These are phyloP conservation scores for Dactylis glomerata DNA, from an alignment of 176 grass and related monocot genomes.

Conservation along the genomic window DNA sequence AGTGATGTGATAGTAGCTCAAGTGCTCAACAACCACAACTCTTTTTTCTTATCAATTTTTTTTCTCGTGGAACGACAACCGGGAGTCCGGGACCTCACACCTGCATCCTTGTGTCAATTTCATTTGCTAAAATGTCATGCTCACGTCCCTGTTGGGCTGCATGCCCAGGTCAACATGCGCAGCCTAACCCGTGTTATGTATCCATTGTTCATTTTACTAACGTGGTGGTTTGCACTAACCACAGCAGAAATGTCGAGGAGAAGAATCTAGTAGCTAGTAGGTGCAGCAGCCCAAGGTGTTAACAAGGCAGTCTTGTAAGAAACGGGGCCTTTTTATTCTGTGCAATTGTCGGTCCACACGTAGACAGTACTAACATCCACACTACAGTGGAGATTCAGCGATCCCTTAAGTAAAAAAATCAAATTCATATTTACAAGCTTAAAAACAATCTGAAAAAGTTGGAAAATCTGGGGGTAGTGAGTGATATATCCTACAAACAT, in stretches of 20 bases:
- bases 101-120: background rate
- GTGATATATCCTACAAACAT: too few relatives aligned
- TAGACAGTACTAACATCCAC: background rate
- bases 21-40: constrained; percentile 13
- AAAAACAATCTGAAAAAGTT: too few relatives aligned
- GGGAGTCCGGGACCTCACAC: constrained; percentile 7
- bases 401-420: too few relatives aligned
- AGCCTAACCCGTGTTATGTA: background rate
- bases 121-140: background rate
- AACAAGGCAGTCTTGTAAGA: background rate
- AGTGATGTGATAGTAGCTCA: background rate
- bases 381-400: too few relatives aligned
- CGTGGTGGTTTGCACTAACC: background rate
- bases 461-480: too few relatives aligned
- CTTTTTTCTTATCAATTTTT: background rate
- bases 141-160: background rate
- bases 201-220: background rate
- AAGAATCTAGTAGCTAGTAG: background rate
- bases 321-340: background rate
- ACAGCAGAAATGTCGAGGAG: background rate
- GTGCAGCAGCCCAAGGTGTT: background rate
- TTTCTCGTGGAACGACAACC: background rate
- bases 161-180: constrained; percentile 13
- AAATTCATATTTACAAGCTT: too few relatives aligned
- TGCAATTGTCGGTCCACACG: background rate